Evolutionary conservation across 202 grass and related monocot genomes (phyloP), one percentile per base, ranked within the genome.

Genomic region (Brachypodium distachyon): DNA sequence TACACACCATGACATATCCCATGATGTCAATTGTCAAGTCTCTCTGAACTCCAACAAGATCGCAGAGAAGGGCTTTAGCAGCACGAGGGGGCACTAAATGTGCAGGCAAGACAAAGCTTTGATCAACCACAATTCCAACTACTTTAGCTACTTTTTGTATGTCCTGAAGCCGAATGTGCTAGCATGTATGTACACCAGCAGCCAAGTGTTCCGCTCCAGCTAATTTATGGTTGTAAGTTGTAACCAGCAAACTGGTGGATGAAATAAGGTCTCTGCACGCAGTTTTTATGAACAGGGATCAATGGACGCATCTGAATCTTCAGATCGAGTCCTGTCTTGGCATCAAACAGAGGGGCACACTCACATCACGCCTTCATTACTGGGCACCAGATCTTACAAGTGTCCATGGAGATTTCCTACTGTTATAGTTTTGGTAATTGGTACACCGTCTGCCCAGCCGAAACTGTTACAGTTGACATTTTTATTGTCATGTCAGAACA

Each of bases 61-160:
- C 53, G 70, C 80, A 25, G 46, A 78, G 5, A 22, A 70, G 53
- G 53, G n/a, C n/a, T n/a, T 56, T 29, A 36, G 66, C 27, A 68
- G 61, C 83, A 70, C 74, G 70, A 67, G 77, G 62, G 70, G 69
- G 60, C 23, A 74, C 59, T 81, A 81, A 81, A 76, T 70, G 77
- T 60, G 43, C 43, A 42, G 69, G 63, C 77, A 86, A 85, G 61
- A 51, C 18, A 74, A 19, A 40, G 8, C 56, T 63, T 70, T 57
- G 52, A 75, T 47, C 26, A 46, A 46, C 52, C 44, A 64, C 58
- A 82, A 13, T 31, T 58, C 26, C 54, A 58, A 74, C 80, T 10
- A 74, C 47, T 82, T 52, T 31, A 61, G 7, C 18, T 61, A 38
- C 43, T 12, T 61, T 7, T 58, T 53, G 50, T 53, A 22, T 9